These are phyloP conservation scores for Nakazawaea molendinolei DNA, from an alignment of 805 yeast species.

Conservation along the genomic window DNA sequence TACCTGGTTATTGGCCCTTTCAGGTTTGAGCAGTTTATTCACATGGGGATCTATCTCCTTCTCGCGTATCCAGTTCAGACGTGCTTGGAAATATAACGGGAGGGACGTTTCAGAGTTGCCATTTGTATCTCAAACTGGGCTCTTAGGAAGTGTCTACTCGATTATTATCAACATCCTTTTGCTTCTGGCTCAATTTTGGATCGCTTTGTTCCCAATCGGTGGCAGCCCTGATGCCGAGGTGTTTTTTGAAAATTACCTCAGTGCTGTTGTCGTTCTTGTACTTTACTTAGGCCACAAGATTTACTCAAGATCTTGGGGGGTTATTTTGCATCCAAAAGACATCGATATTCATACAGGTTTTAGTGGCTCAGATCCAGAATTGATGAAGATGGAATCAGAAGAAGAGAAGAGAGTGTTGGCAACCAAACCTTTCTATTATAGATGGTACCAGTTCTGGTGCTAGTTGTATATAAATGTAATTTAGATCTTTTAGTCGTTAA, in stretches of 20 bases:
- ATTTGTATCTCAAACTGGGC: conserved; percentile 35
- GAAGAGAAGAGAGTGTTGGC: conserved; percentile 33
- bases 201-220: conserved; percentile 55
- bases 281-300: conserved; percentile 50
- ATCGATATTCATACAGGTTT: conserved; percentile 61
- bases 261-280: conserved; percentile 44
- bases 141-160: conserved; percentile 36
- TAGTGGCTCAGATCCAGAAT: conserved; percentile 47
- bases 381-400: conserved; percentile 42
- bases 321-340: conserved; percentile 34
- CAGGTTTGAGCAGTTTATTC: conserved; percentile 41
- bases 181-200: conserved; percentile 57
- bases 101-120: conserved; percentile 33
- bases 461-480: too few relatives aligned
- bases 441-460: conserved; percentile 39
- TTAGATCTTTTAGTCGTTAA: too few relatives aligned
- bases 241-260: conserved; percentile 54
- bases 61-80: conserved; percentile 39
- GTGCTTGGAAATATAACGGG: conserved; percentile 36
- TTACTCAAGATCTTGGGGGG: conserved; percentile 30
- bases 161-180: conserved; percentile 39
- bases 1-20: conserved; percentile 41
- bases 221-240: conserved; percentile 33
- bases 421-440: conserved; percentile 22
- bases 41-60: conserved; percentile 43